Percentiles rank a stretch among this genome's conserved stretches.
Evolutionary conservation across 257 asterid species (phyloP).

Genomic region (Solanum peruvianum): DNA sequence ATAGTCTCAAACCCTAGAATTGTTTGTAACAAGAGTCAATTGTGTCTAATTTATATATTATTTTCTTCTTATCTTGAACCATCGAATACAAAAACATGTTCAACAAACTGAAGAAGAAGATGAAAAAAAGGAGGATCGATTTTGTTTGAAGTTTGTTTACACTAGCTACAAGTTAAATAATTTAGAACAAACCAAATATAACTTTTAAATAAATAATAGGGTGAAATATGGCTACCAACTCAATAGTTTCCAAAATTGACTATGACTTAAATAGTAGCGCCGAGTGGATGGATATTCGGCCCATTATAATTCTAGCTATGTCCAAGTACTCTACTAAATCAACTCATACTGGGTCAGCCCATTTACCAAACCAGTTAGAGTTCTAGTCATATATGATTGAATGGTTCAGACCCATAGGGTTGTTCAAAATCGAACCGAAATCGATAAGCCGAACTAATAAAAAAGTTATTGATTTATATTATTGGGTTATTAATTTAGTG

Average conservation of each 20-base stretch:
- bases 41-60: neutral
- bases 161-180: neutral
- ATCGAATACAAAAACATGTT: neutral
- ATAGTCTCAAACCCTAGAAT: neutral
- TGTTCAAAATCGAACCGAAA: no score
- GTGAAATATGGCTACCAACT: neutral
- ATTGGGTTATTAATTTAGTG: no score
- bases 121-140: neutral
- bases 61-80: neutral
- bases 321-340: neutral
- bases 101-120: neutral
- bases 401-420: neutral
- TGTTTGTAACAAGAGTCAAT: no score
- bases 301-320: neutral
- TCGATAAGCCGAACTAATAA: no score
- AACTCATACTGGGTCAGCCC: neutral
- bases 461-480: no score
- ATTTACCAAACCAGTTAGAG: neutral
- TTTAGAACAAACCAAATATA: no score
- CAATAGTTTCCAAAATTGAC: neutral
- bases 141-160: neutral
- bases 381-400: neutral
- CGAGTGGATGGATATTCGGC: neutral
- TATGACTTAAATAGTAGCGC: neutral
- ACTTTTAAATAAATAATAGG: no score